Evolutionary conservation across 2,329 filamentous ascomycete genomes (phyloP), one percentile per base, ranked within the genome.

Genomic region (Trichoderma koningii): DNA sequence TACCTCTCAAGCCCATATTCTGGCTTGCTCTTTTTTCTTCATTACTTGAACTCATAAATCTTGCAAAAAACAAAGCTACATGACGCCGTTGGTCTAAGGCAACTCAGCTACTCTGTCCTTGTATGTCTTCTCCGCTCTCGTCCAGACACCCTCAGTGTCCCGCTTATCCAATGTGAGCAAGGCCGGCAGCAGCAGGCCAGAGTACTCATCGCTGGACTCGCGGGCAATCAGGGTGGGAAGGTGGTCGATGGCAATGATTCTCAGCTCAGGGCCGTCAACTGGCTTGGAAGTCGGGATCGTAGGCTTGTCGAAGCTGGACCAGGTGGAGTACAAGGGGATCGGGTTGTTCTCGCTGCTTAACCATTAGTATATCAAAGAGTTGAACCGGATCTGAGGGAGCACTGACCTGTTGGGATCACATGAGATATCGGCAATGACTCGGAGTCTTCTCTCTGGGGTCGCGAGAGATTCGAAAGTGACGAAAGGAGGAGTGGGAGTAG

Each of bases 191-290:
- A 97, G 80, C 63, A 89, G 88, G 52, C 83, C 80, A 76, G 88
- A 91, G 80, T 96, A 97, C 42, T 89, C 89, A 78, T 97, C 92
- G 44, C 87, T 91, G 23, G 91, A 88, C 78, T 97, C 93, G 64
- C 93, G 83, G 1, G 93, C 90, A 44, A 97, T 82, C 66, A 96
- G 83, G 62, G 86, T 89, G 5, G 91, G 91, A 64, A 93, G 82
- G 74, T 94, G 91, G 75, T 93, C 90, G 73, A 94, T 93, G 73
- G 87, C 89, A 77, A 96, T 95, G 69, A 96, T 89, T 57, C 85
- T 88, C 67, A 96, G 78, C 12, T 85, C 82, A 0, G 88, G 86
- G 57, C 80, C 81, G 50, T 78, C 72, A 76, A 82, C 72, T 79
- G 84, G 63, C 82, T 85, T 75, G 19, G 91, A 93, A 5, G 26